Evolutionary conservation across 129 eudicot species (phyloP).

Genomic region (Ambrosia trifida): DNA sequence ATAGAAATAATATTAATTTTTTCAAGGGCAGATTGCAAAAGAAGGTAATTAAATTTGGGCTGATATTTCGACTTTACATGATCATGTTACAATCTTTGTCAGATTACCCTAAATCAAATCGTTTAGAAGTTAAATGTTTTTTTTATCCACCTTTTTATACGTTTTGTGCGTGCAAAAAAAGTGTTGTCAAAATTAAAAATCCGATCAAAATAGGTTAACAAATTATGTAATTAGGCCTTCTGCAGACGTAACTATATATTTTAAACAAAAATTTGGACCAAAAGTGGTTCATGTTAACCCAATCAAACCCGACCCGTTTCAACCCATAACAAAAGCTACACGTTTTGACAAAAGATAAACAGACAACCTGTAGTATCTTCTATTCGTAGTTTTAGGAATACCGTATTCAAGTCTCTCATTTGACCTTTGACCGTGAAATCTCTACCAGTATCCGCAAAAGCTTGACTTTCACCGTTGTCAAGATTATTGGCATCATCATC

Average conservation of each 20-base stretch:
- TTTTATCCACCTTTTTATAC: too few species aligned
- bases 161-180: neutral
- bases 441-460: conserved; percentile 48
- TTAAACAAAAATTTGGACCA: neutral
- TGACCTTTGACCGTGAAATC: conserved; percentile 83
- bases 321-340: neutral
- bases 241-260: neutral
- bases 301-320: conserved; percentile 8
- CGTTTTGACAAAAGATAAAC: neutral
- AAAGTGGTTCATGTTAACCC: neutral
- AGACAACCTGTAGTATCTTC: conserved; percentile 74
- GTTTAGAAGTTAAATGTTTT: too few species aligned
- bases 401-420: conserved; percentile 81
- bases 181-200: neutral
- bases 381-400: conserved; percentile 81
- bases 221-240: neutral
- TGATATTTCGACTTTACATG: too few species aligned
- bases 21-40: too few species aligned
- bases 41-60: too few species aligned
- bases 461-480: conserved; percentile 35
- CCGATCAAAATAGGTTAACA: neutral
- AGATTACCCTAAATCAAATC: too few species aligned
- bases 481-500: conserved; percentile 29
- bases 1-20: too few species aligned
- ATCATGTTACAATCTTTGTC: too few species aligned